A percentile compares a stretch with the other conserved stretches of the same genome.
Evolutionary conservation across 2,329 filamentous ascomycete genomes (phyloP).

Genomic region (Penicillium sp.): DNA sequence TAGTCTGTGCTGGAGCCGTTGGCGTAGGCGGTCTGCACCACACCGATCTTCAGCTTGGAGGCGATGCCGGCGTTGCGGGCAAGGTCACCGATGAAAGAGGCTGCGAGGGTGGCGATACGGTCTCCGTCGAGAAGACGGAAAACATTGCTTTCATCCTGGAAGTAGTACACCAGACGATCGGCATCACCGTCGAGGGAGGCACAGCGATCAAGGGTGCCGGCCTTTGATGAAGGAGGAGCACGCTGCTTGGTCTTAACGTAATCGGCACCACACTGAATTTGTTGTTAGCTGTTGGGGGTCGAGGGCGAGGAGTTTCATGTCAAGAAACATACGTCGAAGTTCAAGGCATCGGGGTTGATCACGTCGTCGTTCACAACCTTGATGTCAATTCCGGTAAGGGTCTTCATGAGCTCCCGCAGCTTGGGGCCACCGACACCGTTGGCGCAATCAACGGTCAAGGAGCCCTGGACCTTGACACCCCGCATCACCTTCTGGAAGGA

Average conservation of each 20-base stretch:
- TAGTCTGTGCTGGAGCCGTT: slow-evolving; percentile 94
- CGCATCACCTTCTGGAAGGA: slow-evolving; percentile 85
- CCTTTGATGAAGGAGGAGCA: slow-evolving; percentile 79
- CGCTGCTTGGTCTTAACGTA: slow-evolving; percentile 97
- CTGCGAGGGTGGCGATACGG: slow-evolving; percentile 91
- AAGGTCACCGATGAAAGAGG: slow-evolving; percentile 89
- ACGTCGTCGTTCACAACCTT: slow-evolving; percentile 92
- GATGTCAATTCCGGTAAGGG: slow-evolving; percentile 75
- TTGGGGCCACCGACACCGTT: slow-evolving; percentile 96
- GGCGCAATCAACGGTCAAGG: slow-evolving; percentile 86
- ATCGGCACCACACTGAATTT: slow-evolving; percentile 79
- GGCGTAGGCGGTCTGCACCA: slow-evolving; percentile 96
- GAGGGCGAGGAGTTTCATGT: background rate
- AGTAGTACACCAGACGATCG: slow-evolving; percentile 95
- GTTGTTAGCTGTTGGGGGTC: slow-evolving; percentile 15
- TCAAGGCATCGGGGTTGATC: slow-evolving; percentile 82
- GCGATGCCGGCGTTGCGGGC: slow-evolving; percentile 76
- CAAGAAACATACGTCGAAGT: slow-evolving; percentile 69
- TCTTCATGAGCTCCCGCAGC: slow-evolving; percentile 80
- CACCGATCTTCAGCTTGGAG: slow-evolving; percentile 82
- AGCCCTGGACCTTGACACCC: slow-evolving; percentile 70
- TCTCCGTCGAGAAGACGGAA: slow-evolving; percentile 96
- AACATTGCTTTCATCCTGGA: slow-evolving; percentile 74
- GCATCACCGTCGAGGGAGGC: slow-evolving; percentile 95
- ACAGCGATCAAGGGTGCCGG: slow-evolving; percentile 72